Percentiles rank a stretch among this genome's conserved stretches.
Evolutionary conservation across 257 asterid genomes (phyloP).

Genomic region (Datura wrightii): DNA sequence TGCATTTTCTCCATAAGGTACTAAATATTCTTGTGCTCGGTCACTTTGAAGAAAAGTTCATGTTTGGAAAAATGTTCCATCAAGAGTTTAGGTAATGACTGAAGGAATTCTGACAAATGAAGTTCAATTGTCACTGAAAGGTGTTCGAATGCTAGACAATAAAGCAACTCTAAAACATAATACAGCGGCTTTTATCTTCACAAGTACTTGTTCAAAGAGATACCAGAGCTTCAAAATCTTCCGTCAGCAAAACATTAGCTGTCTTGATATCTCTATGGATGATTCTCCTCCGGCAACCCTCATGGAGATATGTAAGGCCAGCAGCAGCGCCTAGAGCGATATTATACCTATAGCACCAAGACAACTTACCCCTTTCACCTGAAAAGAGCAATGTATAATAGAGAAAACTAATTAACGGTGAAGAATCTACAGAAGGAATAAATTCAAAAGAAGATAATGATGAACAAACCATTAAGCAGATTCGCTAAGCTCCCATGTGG

Average conservation of each 20-base stretch:
- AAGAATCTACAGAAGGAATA: not conserved
- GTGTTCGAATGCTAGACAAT: not conserved
- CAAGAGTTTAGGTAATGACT: not conserved
- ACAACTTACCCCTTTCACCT: conserved; percentile 60
- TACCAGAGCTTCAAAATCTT: conserved; percentile 88
- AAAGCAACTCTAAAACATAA: not conserved
- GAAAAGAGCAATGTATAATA: not conserved
- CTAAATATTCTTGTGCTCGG: not conserved
- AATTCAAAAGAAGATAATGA: conserved; percentile 28
- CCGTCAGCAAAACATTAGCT: conserved; percentile 86
- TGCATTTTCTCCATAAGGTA: not conserved
- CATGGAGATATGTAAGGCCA: conserved; percentile 90
- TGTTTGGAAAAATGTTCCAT: not conserved
- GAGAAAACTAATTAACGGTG: not conserved
- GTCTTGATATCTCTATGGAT: conserved; percentile 95
- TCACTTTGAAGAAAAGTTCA: conserved; percentile 14
- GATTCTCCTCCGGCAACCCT: conserved; percentile 92
- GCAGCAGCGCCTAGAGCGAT: conserved; percentile 79
- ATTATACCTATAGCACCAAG: conserved; percentile 67
- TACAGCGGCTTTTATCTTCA: not conserved
- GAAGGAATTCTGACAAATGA: not conserved
- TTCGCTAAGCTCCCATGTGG: conserved; percentile 90
- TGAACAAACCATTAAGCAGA: conserved; percentile 61
- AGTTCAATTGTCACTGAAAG: not conserved
- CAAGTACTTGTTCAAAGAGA: conserved; percentile 10